A percentile compares a stretch with the other conserved stretches of the same genome.
Evolutionary conservation across 305 asterid species (phyloP).

Genomic region (Fraxinus albicans): DNA sequence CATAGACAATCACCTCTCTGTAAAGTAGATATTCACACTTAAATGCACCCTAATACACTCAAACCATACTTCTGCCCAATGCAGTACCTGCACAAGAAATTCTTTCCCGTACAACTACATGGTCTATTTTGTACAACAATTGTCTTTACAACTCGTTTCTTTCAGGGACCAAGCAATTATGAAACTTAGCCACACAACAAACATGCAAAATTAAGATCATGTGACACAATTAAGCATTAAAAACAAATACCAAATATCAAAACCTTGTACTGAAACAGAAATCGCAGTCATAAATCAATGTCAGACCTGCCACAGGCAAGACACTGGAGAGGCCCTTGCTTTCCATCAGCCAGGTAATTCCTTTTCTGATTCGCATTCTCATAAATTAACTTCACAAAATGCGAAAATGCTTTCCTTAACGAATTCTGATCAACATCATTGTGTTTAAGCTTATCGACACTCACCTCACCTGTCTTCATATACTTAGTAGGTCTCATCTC

Average conservation of each 20-base stretch:
- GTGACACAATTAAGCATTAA: conserved; percentile 5
- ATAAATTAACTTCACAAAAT: conserved; percentile 66
- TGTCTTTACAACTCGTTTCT: conserved; percentile 8
- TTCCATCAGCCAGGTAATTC: conserved; percentile 77
- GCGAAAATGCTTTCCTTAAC: conserved; percentile 63
- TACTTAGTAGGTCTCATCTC: conserved; percentile 58
- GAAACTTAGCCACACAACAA: conserved; percentile 6
- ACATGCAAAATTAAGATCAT: conserved; percentile 10
- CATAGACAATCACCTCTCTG: background rate
- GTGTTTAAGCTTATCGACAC: conserved; percentile 46
- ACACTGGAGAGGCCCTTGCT: conserved; percentile 75
- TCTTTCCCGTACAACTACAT: background rate
- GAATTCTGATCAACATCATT: conserved; percentile 65
- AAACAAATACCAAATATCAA: conserved; percentile 13
- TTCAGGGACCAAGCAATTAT: conserved; percentile 9
- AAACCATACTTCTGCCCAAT: background rate
- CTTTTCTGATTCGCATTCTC: conserved; percentile 61
- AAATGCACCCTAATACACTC: background rate
- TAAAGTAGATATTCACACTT: background rate
- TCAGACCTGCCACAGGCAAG: conserved; percentile 79
- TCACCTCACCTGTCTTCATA: conserved; percentile 50
- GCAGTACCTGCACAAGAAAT: background rate
- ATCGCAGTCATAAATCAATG: conserved; percentile 28
- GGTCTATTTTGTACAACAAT: background rate
- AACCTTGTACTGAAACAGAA: background rate